Base-by-base conservation (phyloP, 768 basidiomycete species). In the Leccinum disarticulatum region DNA sequence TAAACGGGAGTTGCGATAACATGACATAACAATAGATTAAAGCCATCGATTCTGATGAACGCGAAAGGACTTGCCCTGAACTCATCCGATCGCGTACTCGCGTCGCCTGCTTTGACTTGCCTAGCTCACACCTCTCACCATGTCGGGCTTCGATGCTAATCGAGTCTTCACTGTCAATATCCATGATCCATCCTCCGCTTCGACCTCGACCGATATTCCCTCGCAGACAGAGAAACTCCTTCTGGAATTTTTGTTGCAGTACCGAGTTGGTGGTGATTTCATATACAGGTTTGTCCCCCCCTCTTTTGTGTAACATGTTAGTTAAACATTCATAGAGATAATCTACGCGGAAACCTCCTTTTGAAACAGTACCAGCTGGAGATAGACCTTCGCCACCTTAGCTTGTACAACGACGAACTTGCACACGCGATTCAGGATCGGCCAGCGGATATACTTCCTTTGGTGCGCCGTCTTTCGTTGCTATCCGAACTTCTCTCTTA, bases 381-480 rank as follows among this genome's bases (percentile, higher is more conserved):
- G 74, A 86, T 98, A 61, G 88, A 36, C 76, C 80, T 96, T 66
- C 78, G 87, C 62, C 81, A 91, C 75, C 70, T 91, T 62, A 76
- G 85, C 73, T 77, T 95, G 30, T 98, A 89, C 79, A 95, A 97
- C 66, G 95, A 98, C 68, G 94, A 96, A 98, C 80, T 99, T 36
- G 95, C 93, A 2, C 92, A 95, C 72, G 85, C 86, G 22, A 87
- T 98, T 56, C 93, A 97, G 73, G 91, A 93, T 64, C 80, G 82
- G 66, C 97, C 97, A 17, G 87, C 89, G 6, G 97, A 98, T 63
- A 83, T 94, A 41, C 77, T 98, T 55, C 94, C 94, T 51, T 73
- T 95, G 65, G 95, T 97, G 60, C 62, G 86, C 77, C 31, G 22
- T 13, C 14, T 41, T 57, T 31, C 47, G 15, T 46, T 31, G 43